Evolutionary conservation across 441 rosid genomes (phyloP), one percentile per base, ranked within the genome.

Genomic region (Arabidopsis lyrata): DNA sequence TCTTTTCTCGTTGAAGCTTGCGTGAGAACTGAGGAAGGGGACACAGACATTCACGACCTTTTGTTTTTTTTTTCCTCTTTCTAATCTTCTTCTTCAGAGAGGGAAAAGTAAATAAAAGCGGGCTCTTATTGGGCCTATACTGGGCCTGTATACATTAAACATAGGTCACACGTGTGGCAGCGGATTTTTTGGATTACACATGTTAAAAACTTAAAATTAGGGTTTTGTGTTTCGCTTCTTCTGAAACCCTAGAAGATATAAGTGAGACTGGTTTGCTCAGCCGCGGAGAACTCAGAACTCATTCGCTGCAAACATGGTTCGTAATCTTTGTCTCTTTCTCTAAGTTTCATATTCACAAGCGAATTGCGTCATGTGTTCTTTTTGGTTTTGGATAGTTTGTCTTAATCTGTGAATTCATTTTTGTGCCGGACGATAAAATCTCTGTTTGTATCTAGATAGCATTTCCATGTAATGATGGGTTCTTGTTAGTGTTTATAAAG

Each of bases 21-120:
- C 75, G 71, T 76, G 66, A 69, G 70, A 74, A 52, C 12, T 68
- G 70, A 63, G 48, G 63, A 42, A 63, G 71, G 66, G 66, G 66
- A 62, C 63, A 6, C 24, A 63, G 70, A 54, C 57, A 66, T 65
- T 72, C 76, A 60, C 57, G 35, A 56, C 78, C 78, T 66, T 59
- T 65, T 52, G 13, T 70, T 62, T 16, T 45, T 11, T 1, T 38
- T 52, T 49, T 63, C 1, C 3, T 16, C 32, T 69, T 69, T 56
- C 22, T 63, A 48, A 63, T 76, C 75, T 62, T 54, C 75, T 62
- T 54, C 47, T 27, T 36, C 4, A 31, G n/a, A 54, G 73, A 39
- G 73, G 73, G 73, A 22, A 74, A 59, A 27, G 22, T 39, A 45
- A 58, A 32, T 6, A 11, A 56, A 63, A 35, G 44, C 58, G 71